These are phyloP conservation scores for Sinapis alba DNA, from an alignment of 441 rosid genomes.

Conservation along the genomic window DNA sequence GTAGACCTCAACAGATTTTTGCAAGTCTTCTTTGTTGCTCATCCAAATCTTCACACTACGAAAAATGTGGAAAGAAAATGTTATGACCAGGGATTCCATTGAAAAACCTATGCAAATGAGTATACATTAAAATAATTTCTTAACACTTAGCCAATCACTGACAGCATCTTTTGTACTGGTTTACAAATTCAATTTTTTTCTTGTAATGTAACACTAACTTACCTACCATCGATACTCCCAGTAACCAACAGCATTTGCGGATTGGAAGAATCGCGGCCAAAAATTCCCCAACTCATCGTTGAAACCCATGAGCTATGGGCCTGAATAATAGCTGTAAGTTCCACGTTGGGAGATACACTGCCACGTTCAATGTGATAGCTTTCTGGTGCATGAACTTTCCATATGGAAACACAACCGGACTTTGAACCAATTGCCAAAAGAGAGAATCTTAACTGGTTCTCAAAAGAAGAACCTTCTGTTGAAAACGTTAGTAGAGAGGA, in stretches of 20 bases:
- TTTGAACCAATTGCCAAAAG: constrained; percentile 88
- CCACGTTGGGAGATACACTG: constrained; percentile 43
- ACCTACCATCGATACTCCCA: constrained; percentile 99
- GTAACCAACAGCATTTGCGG: constrained; percentile 67
- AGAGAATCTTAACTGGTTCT: constrained; percentile 56
- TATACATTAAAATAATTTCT: background rate
- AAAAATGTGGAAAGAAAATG: constrained; percentile 26
- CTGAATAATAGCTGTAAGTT: constrained; percentile 61
- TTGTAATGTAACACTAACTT: constrained; percentile 43
- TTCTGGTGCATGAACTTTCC: constrained; percentile 75
- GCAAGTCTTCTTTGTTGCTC: constrained; percentile 53
- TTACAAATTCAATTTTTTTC: constrained; percentile 12
- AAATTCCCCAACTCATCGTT: constrained; percentile 61
- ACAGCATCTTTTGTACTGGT: background rate
- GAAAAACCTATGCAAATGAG: constrained; percentile 25
- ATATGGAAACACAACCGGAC: constrained; percentile 78
- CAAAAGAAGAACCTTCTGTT: constrained; percentile 42
- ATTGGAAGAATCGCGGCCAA: constrained; percentile 54
- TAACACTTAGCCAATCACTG: constrained; percentile 3
- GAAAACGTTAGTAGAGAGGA: constrained; percentile 66
- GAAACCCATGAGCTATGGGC: constrained; percentile 91
- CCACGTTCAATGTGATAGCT: constrained; percentile 66
- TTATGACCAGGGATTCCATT: background rate
- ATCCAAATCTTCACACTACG: constrained; percentile 87
- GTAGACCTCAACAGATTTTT: constrained; percentile 51